Base-by-base conservation (phyloP, 2,329 filamentous ascomycete species). In the Xylariaceae sp. region DNA sequence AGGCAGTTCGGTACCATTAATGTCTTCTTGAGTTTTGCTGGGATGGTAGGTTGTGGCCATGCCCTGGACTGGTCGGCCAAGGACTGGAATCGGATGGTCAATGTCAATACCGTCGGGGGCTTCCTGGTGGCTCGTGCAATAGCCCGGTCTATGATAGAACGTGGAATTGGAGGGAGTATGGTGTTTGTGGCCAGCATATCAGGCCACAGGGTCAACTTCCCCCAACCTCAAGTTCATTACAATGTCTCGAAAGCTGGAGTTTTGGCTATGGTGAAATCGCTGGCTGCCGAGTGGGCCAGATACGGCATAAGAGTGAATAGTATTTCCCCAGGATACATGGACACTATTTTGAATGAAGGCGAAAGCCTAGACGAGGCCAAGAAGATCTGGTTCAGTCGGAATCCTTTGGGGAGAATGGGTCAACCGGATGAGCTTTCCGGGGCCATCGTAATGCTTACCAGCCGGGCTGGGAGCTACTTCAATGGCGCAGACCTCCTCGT, bases 261-360 rank as follows among this genome's bases (percentile, higher is more conserved):
- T 1, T 64, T 89, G 26, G 81, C 83, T 48, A 70, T 91, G 62
- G 86, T 84, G 48, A 83, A 80, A 60, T 86, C 79, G 37, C 73
- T 92, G 16, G 89, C 89, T 0, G 88, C 86, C 0, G 89, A 93
- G 71, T 92, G 89, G 89, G 86, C 86, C 1, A 73, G 77, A 1
- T 81, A 87, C 67, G 89, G 89, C 0, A 89, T 93, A 57, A 74
- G 87, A 2, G 85, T 89, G 4, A 92, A 93, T 64, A 83, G 79
- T 18, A 79, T 93, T 44, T 85, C 81, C 40, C 89, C 89, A 0
- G 89, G 89, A 0, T 92, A 92, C 64, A 90, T 91, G 85, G 88
- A 90, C 65, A 91, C 88, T 0, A 82, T 90, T 12, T 72, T 92
- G 46, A 92, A 91, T 65, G 85, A 85, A 56, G 86, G 87, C 0